Conservation (phyloP, 2,329 filamentous ascomycete species). For the Penicillium capsulatum region DNA sequence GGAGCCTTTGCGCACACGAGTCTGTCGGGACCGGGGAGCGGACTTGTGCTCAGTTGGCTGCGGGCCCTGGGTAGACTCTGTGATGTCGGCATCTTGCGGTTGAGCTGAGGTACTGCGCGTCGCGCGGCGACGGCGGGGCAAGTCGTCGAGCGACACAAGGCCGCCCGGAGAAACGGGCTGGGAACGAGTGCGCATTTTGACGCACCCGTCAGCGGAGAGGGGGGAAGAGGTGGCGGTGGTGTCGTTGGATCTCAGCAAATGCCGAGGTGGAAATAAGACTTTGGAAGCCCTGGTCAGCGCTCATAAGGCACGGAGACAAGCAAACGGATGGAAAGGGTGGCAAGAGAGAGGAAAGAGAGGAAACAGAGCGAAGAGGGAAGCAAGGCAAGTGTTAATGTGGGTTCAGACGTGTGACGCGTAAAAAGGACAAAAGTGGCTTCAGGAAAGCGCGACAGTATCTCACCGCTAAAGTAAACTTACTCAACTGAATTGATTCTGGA, state of each 20-base stretch:
- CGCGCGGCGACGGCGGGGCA: constrained; percentile 13
- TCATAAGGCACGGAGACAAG: not conserved
- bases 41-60: too few relatives aligned
- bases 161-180: constrained; percentile 35
- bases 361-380: constrained; percentile 1
- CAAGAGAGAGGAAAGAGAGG: constrained; percentile 7
- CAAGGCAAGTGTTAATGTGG: not conserved
- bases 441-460: too few relatives aligned
- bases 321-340: constrained; percentile 4
- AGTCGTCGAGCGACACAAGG: constrained; percentile 30
- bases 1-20: too few relatives aligned
- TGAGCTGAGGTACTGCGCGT: constrained; percentile 20
- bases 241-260: too few relatives aligned
- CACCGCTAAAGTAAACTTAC: too few relatives aligned
- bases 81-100: constrained; percentile 6
- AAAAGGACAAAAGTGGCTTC: too few relatives aligned
- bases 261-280: not conserved
- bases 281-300: not conserved
- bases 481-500: too few relatives aligned
- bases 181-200: constrained; percentile 38
- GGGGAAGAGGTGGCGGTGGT: too few relatives aligned
- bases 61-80: too few relatives aligned
- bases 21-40: too few relatives aligned
- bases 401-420: not conserved
- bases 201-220: constrained; percentile 1